Percentiles rank a stretch among this genome's conserved stretches.
phyloP scores from a whole-genome alignment of 2,329 filamentous ascomycete species.

The Cordyceps javanica region DNA sequence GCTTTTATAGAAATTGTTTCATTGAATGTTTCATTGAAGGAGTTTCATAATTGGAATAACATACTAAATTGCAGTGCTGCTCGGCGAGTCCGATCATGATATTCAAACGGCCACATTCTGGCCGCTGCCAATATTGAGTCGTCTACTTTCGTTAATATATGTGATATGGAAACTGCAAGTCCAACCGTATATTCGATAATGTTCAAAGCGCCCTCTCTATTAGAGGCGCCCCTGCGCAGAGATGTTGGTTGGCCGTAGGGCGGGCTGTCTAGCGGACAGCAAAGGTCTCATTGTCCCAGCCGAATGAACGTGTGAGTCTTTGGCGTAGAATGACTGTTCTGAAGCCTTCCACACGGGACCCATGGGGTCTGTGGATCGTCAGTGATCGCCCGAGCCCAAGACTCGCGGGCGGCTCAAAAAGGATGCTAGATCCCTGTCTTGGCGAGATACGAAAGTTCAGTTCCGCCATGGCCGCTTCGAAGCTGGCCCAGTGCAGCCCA shows the following conservation, averaged over 20 bases:
- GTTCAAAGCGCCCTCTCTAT: too few species aligned
- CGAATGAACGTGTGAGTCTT: not conserved
- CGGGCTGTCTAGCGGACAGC: not conserved
- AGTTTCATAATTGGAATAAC: not conserved
- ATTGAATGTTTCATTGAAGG: not conserved
- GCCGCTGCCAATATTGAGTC: too few species aligned
- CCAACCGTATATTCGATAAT: too few species aligned
- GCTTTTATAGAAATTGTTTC: too few species aligned
- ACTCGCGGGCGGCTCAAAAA: not conserved
- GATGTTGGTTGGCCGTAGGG: too few species aligned
- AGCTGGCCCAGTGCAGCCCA: not conserved
- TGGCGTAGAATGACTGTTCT: not conserved
- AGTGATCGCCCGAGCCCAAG: not conserved
- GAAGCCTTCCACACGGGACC: not conserved
- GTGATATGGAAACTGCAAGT: too few species aligned
- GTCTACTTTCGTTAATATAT: too few species aligned
- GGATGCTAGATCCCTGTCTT: not conserved
- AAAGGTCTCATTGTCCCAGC: not conserved
- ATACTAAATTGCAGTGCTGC: not conserved
- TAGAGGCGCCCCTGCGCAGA: too few species aligned
- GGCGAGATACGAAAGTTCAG: not conserved
- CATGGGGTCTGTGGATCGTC: not conserved
- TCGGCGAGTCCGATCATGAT: not conserved
- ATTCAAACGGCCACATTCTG: too few species aligned
- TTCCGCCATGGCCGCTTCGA: not conserved